Percentiles rank a stretch among this genome's conserved stretches.
Evolutionary conservation across 225 moss, liverwort and hornwort genomes (phyloP).

Genomic region (Polytrichum commune): DNA sequence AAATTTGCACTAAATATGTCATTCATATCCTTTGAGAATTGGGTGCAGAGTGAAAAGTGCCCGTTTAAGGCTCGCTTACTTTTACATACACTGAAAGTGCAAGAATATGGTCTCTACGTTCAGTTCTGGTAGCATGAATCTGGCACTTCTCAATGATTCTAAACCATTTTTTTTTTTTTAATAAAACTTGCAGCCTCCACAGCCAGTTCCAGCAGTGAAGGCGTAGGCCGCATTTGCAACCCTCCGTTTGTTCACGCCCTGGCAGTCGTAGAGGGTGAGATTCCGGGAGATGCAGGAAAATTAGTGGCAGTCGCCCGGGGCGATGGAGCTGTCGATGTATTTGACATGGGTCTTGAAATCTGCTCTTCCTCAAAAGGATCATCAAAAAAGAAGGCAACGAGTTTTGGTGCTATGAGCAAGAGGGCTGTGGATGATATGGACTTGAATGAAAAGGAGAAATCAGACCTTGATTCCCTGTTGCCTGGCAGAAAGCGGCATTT

Average conservation of each 20-base stretch:
- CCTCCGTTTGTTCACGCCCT: constrained; percentile 93
- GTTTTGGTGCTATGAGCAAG: constrained; percentile 1
- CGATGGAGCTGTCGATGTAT: constrained; percentile 84
- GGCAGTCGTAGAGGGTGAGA: constrained; percentile 59
- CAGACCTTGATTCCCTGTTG: constrained; percentile 17
- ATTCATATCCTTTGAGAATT: too few relatives aligned
- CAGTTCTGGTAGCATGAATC: too few relatives aligned
- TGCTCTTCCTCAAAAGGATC: constrained; percentile 21
- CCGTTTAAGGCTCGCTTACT: too few relatives aligned
- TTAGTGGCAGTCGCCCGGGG: constrained; percentile 81
- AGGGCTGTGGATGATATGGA: not conserved
- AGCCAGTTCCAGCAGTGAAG: constrained; percentile 32
- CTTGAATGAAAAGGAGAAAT: not conserved
- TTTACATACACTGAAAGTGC: too few relatives aligned
- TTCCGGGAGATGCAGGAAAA: constrained; percentile 67
- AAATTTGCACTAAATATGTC: too few relatives aligned
- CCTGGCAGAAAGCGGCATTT: constrained; percentile 70
- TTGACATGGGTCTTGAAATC: constrained; percentile 59
- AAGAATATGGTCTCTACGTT: too few relatives aligned
- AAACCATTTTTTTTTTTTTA: not conserved
- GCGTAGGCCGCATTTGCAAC: constrained; percentile 68
- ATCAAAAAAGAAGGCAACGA: constrained; percentile 31
- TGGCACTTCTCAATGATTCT: not conserved
- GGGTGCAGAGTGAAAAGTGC: too few relatives aligned
- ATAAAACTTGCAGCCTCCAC: constrained; percentile 24